Percentiles rank a stretch among this genome's conserved stretches.
phyloP scores from a whole-genome alignment of 441 rosid genomes.

The Syzygium malaccense region DNA sequence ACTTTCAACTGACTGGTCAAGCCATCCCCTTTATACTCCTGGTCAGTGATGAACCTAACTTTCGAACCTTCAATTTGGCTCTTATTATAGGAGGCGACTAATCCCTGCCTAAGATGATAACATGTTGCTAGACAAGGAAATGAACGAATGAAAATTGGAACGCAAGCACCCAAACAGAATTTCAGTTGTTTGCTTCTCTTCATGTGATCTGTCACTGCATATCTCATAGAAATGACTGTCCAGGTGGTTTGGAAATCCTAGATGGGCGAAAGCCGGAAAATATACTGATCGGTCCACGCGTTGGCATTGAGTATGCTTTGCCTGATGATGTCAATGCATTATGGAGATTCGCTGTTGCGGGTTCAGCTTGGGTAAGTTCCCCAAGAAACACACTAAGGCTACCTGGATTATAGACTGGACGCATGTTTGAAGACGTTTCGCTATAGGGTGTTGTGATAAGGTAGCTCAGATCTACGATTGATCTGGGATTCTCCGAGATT shows the following conservation, averaged over 20 bases:
- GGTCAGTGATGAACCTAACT: conserved; percentile 31
- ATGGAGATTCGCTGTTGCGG: conserved; percentile 92
- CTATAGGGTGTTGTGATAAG: neutral
- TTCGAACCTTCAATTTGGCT: neutral
- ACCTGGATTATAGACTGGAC: conserved; percentile 15
- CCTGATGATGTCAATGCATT: conserved; percentile 67
- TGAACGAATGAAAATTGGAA: neutral
- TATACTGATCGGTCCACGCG: conserved; percentile 70
- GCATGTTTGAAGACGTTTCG: neutral
- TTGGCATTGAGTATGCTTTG: conserved; percentile 80
- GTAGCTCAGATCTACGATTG: neutral
- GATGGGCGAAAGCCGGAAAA: conserved; percentile 77
- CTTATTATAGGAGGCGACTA: neutral
- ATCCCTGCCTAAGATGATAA: neutral
- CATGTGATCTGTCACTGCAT: neutral
- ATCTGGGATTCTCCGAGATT: neutral
- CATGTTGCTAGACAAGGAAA: neutral
- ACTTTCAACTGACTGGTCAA: conserved; percentile 79
- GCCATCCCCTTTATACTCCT: conserved; percentile 66
- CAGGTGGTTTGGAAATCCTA: conserved; percentile 83
- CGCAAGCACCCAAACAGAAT: neutral
- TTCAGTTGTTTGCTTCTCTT: neutral
- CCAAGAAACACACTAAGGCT: conserved; percentile 72
- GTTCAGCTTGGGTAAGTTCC: conserved; percentile 82
- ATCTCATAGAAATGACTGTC: neutral